Conservation (phyloP, 2,329 filamentous ascomycete species). For the Xylaria sp. region DNA sequence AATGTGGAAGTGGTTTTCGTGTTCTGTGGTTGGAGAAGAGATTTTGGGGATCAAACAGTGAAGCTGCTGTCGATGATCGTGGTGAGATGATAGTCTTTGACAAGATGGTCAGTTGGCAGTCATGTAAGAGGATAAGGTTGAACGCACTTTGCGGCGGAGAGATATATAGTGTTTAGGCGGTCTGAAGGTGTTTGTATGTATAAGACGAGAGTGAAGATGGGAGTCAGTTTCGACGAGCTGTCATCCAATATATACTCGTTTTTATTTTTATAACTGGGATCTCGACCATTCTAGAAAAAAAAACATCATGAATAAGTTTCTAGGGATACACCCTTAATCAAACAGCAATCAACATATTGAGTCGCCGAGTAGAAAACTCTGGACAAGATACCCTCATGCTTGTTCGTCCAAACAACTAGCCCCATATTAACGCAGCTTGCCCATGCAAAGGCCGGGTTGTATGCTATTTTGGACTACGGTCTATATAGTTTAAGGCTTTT, state of each 20-base stretch:
- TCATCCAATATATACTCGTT: slow-evolving; percentile 17
- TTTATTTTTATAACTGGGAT: slow-evolving; percentile 23
- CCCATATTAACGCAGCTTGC: slow-evolving; percentile 44
- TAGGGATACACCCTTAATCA: slow-evolving; percentile 19
- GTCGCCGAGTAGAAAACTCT: slow-evolving; percentile 4
- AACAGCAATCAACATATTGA: slow-evolving; percentile 18
- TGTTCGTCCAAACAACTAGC: slow-evolving; percentile 16
- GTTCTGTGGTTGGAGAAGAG: background rate
- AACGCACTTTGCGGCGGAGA: slow-evolving; percentile 16
- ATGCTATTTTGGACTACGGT: slow-evolving; percentile 38
- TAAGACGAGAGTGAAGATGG: background rate
- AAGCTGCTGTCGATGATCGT: background rate
- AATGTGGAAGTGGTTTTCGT: background rate
- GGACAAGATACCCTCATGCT: slow-evolving; percentile 24
- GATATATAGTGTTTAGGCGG: background rate
- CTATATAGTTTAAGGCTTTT: slow-evolving; percentile 36
- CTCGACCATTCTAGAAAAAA: background rate
- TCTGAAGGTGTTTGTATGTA: background rate
- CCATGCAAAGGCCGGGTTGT: slow-evolving; percentile 41
- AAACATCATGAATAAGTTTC: background rate
- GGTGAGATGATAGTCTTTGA: background rate
- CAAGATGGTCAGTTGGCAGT: background rate
- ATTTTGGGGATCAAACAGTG: background rate
- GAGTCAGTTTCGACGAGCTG: background rate
- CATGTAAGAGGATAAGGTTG: background rate